Evolutionary conservation across 202 grass and related monocot species (phyloP).

Genomic region (Schoenoplectus tabernaemontani): DNA sequence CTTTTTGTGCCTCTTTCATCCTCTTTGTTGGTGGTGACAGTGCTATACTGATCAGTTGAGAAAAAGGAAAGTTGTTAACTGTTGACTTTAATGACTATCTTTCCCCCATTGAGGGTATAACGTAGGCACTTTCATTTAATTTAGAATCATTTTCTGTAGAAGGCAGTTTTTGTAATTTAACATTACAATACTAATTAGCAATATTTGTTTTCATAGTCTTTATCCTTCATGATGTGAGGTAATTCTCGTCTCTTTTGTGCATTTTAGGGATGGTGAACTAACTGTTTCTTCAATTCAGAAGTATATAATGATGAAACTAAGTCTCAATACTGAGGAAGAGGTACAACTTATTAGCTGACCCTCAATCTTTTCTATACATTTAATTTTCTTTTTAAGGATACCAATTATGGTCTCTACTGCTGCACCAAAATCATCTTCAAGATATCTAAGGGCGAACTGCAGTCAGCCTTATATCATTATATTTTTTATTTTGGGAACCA

Average conservation of each 20-base stretch:
- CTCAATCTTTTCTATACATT: constrained; percentile 13
- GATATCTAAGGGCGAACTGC: neutral
- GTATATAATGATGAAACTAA: constrained; percentile 63
- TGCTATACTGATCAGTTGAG: neutral
- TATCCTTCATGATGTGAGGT: neutral
- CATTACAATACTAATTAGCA: neutral
- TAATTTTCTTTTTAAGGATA: neutral
- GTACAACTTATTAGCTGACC: constrained; percentile 29
- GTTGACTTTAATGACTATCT: neutral
- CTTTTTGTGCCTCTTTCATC: neutral
- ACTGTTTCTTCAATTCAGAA: constrained; percentile 61
- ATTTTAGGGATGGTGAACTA: constrained; percentile 52
- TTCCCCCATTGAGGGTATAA: neutral
- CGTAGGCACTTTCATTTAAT: neutral
- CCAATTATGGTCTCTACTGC: neutral
- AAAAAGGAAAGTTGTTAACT: neutral
- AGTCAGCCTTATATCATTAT: neutral
- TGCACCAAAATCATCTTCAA: constrained; percentile 9
- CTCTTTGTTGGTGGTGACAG: neutral
- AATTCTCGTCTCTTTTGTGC: neutral
- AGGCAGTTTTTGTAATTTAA: neutral
- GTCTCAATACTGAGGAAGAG: constrained; percentile 63
- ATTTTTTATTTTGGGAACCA: neutral
- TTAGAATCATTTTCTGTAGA: neutral
- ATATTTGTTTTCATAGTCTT: constrained; percentile 6